Percentiles rank a stretch among this genome's conserved stretches.
phyloP scores from a whole-genome alignment of 495 filamentous ascomycete species.

The Trichocladium antarcticum region DNA sequence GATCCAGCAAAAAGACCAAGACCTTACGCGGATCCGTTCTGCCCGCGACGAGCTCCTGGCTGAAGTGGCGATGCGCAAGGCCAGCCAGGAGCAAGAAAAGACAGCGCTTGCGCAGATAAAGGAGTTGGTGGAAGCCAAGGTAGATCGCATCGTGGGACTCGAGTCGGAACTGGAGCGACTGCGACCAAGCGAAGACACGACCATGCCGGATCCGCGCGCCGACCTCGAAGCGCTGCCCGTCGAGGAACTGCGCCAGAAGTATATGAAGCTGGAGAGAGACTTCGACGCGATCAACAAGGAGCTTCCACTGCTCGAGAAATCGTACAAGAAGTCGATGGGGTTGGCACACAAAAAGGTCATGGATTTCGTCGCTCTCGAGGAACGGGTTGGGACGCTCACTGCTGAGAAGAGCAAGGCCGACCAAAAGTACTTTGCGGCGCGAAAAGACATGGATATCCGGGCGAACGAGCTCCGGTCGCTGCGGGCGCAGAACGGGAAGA shows the following conservation, averaged over 20 bases:
- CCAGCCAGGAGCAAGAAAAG: constrained; percentile 64
- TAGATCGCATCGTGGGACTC: constrained; percentile 62
- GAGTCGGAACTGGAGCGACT: constrained; percentile 73
- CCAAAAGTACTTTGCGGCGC: constrained; percentile 91
- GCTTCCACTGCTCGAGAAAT: constrained; percentile 70
- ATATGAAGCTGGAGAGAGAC: constrained; percentile 60
- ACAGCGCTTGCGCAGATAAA: constrained; percentile 55
- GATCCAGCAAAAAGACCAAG: constrained; percentile 66
- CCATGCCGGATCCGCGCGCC: constrained; percentile 34
- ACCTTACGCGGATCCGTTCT: constrained; percentile 72
- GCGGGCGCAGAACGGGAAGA: constrained; percentile 72
- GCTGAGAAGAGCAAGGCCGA: constrained; percentile 94
- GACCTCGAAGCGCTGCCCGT: constrained; percentile 43
- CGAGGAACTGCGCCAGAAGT: constrained; percentile 64
- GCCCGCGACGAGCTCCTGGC: constrained; percentile 73
- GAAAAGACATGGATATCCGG: constrained; percentile 81
- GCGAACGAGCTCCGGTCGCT: constrained; percentile 65
- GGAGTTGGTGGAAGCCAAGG: constrained; percentile 65
- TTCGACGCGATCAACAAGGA: constrained; percentile 78
- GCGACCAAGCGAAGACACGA: constrained; percentile 36
- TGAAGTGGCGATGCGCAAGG: constrained; percentile 68
- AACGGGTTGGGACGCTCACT: constrained; percentile 57
- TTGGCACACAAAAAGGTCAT: constrained; percentile 77
- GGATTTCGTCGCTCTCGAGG: constrained; percentile 63
- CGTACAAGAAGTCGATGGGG: constrained; percentile 74